Percentiles rank a stretch among this genome's conserved stretches.
Conservation (phyloP, 805 yeast species). For the Grigorovia humatica region DNA sequence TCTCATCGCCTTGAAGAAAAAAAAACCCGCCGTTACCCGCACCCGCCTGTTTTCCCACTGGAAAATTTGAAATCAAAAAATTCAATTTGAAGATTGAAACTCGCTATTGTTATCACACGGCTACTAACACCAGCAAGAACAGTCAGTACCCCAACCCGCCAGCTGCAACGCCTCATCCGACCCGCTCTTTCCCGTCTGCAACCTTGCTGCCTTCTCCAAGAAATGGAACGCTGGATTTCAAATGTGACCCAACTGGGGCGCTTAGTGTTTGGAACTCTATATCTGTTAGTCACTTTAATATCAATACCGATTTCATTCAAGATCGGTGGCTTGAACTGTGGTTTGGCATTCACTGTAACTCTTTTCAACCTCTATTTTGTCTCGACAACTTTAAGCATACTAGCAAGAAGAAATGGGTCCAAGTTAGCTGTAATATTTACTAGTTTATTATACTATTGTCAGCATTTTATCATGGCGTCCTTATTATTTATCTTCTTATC, state of each 20-base stretch:
- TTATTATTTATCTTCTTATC: conserved; percentile 59
- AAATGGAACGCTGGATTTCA: conserved; percentile 7
- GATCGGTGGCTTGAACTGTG: conserved; percentile 85
- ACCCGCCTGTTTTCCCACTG: background rate
- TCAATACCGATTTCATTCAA: conserved; percentile 91
- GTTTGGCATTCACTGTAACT: conserved; percentile 71
- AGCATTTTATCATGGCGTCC: conserved; percentile 76
- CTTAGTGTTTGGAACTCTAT: conserved; percentile 42
- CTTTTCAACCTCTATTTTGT: conserved; percentile 59
- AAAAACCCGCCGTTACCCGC: background rate
- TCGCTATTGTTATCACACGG: too few species aligned
- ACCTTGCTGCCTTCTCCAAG: conserved; percentile 1
- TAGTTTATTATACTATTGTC: conserved; percentile 56
- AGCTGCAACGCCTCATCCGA: too few species aligned
- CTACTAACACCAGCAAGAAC: too few species aligned
- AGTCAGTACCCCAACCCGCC: too few species aligned
- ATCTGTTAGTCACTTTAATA: conserved; percentile 57
- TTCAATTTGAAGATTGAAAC: too few species aligned
- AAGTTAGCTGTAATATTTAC: conserved; percentile 20
- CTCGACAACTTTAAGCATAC: conserved; percentile 60
- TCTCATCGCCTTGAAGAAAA: conserved; percentile 2
- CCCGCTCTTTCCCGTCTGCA: too few species aligned
- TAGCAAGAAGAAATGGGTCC: conserved; percentile 25
- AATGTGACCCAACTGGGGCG: conserved; percentile 20
- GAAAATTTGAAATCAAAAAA: background rate